phyloP scores from a whole-genome alignment of 441 rosid genomes.

The Jatropha multifida region DNA sequence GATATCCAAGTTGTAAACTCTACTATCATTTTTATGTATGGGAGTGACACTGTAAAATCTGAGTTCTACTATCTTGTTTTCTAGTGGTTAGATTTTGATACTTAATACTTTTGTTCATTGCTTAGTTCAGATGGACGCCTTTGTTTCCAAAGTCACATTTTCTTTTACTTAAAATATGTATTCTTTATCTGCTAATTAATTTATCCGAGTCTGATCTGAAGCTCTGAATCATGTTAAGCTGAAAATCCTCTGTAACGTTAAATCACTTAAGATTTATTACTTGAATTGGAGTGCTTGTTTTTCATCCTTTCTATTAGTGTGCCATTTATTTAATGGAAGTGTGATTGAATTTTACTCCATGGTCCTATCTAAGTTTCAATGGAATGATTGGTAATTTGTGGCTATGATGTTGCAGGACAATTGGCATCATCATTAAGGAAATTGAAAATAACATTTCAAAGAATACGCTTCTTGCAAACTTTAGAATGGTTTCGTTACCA shows the following conservation, averaged over 20 bases:
- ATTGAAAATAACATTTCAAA: conserved; percentile 84
- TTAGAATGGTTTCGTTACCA: conserved; percentile 87
- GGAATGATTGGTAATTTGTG: conserved; percentile 26
- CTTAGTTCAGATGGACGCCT: not conserved
- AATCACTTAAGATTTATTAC: not conserved
- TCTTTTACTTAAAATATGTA: too few relatives aligned
- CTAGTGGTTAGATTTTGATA: not conserved
- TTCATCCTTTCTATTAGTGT: not conserved
- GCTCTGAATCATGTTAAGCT: conserved; percentile 9
- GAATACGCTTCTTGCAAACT: conserved; percentile 78
- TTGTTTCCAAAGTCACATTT: not conserved
- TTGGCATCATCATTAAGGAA: conserved; percentile 84
- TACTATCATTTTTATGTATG: not conserved
- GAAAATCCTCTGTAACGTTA: not conserved
- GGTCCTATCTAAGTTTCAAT: conserved; percentile 6
- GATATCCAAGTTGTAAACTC: conserved; percentile 4
- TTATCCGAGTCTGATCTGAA: conserved; percentile 11
- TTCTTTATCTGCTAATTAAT: not conserved
- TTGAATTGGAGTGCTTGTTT: not conserved
- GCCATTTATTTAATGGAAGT: not conserved
- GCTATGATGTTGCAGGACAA: conserved; percentile 58
- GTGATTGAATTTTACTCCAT: not conserved
- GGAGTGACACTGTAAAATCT: not conserved
- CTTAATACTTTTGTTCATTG: not conserved
- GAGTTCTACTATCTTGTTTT: not conserved